Base-by-base conservation (phyloP, 176 grass and related monocot species). In the Carex kokanica region DNA sequence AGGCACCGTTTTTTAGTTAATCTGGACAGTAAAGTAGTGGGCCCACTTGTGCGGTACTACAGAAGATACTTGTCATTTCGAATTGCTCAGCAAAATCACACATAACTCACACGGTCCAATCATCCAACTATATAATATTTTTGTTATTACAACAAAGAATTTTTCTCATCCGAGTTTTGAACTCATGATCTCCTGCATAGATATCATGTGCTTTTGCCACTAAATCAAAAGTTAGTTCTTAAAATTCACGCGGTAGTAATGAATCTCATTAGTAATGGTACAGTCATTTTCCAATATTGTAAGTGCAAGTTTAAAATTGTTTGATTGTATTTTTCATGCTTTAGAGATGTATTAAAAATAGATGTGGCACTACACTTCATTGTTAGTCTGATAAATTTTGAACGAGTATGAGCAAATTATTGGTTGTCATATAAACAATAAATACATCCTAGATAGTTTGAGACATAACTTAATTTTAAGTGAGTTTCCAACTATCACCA, bases 171-270 rank as follows among this genome's bases (percentile, higher is more conserved):
- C n/a, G n/a, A n/a, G n/a, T n/a, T n/a, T n/a, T n/a, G n/a, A n/a
- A n/a, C n/a, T n/a, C n/a, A n/a, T n/a, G n/a, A n/a, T n/a, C n/a
- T n/a, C n/a, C n/a, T n/a, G n/a, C n/a, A n/a, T n/a, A n/a, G n/a
- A n/a, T n/a, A n/a, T n/a, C n/a, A n/a, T n/a, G n/a, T n/a, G n/a
- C n/a, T n/a, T n/a, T n/a, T n/a, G n/a, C n/a, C n/a, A n/a, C n/a
- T n/a, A n/a, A n/a, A n/a, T n/a, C n/a, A n/a, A n/a, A n/a, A n/a
- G n/a, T n/a, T n/a, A n/a, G n/a, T n/a, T n/a, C n/a, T n/a, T n/a
- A n/a, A n/a, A n/a, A 72, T 45, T 43, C 8, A 72, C 38, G 68
- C 68, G 68, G 68, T 71, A 43, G 20, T 70, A 36, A 43, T 71
- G 45, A 43, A 43, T 20, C 11, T 7, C 36, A 71, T 45, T 71